Percentiles rank a stretch among this genome's conserved stretches.
These are phyloP conservation scores for Achaetomiella virescens DNA, from an alignment of 495 filamentous ascomycete species.

Conservation along the genomic window DNA sequence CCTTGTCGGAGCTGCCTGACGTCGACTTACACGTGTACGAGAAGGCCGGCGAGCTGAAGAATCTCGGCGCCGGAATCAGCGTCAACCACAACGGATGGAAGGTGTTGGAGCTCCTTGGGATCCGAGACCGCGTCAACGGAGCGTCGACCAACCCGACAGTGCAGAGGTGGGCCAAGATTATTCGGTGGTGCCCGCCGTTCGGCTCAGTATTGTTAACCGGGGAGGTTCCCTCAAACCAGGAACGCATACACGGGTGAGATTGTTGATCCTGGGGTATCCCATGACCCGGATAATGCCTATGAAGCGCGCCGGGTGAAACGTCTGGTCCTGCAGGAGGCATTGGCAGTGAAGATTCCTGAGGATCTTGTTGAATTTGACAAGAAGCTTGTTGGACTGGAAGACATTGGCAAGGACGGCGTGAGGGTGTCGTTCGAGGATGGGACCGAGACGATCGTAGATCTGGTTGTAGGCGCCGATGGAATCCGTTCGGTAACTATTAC, in stretches of 20 bases:
- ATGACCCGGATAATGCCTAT: constrained; percentile 15
- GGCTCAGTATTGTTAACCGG: too few relatives aligned
- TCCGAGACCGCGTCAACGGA: constrained; percentile 29
- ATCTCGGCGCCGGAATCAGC: constrained; percentile 46
- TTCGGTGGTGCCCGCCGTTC: too few relatives aligned
- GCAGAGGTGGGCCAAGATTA: neutral
- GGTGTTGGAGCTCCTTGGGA: constrained; percentile 42
- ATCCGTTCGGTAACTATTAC: constrained; percentile 42
- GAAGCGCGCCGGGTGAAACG: constrained; percentile 16
- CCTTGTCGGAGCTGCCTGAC: constrained; percentile 40
- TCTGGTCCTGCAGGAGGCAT: constrained; percentile 37
- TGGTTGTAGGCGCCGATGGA: constrained; percentile 49
- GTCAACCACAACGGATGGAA: constrained; percentile 40
- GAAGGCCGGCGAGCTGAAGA: constrained; percentile 39
- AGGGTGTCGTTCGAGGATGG: constrained; percentile 37
- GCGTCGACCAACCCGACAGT: constrained; percentile 18
- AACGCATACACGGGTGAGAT: constrained; percentile 31
- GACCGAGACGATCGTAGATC: constrained; percentile 33
- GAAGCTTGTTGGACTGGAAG: constrained; percentile 29
- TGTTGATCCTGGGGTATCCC: constrained; percentile 16
- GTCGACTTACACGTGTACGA: constrained; percentile 44
- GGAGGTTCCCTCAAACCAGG: constrained; percentile 12
- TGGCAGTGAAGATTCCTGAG: constrained; percentile 33
- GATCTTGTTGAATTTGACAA: constrained; percentile 36
- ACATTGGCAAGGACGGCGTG: constrained; percentile 27